Percentiles rank a stretch among this genome's conserved stretches.
Evolutionary conservation across 1,284 basidiomycete species (phyloP).

Genomic region (Papiliotrema laurentii): DNA sequence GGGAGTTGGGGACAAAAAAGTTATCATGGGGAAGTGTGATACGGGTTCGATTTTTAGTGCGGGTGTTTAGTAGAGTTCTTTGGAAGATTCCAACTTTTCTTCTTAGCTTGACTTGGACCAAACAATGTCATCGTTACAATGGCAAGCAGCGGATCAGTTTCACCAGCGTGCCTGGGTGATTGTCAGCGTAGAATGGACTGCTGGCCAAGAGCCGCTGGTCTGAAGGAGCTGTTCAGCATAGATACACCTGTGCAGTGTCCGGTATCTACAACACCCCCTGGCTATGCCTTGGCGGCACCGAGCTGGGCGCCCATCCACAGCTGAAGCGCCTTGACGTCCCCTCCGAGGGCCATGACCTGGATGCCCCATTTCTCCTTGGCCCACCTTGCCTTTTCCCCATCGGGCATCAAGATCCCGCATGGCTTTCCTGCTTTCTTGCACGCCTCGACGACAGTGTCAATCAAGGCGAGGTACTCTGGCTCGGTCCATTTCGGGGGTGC

Average conservation of each 20-base stretch:
- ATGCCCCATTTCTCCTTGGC: constrained; percentile 9
- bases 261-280: neutral
- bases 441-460: constrained; percentile 28
- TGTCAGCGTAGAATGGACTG: too few relatives aligned
- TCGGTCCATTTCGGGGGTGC: constrained; percentile 30
- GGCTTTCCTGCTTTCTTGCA: constrained; percentile 30
- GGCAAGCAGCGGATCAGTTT: too few relatives aligned
- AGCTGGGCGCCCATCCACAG: constrained; percentile 9
- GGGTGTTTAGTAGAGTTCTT: too few relatives aligned
- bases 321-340: constrained; percentile 10
- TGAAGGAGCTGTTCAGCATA: too few relatives aligned
- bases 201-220: too few relatives aligned
- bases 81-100: too few relatives aligned
- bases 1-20: too few relatives aligned
- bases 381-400: constrained; percentile 14
- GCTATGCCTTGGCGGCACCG: neutral
- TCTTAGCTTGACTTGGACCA: too few relatives aligned
- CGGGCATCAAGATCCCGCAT: constrained; percentile 25
- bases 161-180: too few relatives aligned
- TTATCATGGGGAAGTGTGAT: too few relatives aligned
- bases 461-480: constrained; percentile 26
- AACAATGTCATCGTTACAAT: too few relatives aligned
- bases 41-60: too few relatives aligned
- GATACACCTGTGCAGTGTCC: neutral
- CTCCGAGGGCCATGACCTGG: constrained; percentile 10